Base-by-base conservation (phyloP, 2,329 filamentous ascomycete genomes). In the Rutstroemia sp. region DNA sequence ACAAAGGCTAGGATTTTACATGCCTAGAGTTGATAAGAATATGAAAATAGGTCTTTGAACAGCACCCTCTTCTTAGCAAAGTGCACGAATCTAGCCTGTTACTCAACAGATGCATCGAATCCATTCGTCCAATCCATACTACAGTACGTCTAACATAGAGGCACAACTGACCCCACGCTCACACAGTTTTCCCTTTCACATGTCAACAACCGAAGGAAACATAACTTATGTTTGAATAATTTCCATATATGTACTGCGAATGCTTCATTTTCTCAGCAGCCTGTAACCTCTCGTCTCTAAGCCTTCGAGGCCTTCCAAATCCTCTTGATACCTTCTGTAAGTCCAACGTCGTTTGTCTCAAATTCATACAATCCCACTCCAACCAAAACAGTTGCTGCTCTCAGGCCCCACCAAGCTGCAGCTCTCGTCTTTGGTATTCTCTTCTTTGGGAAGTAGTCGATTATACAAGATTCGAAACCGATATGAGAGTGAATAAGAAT, bases 331-430 rank as follows among this genome's bases (percentile, higher is more conserved):
- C 86, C 87, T 79, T 95, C 92, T 8, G 91, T 96, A 58, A 99
- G 73, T 63, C 94, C 94, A 52, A 99, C 90, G 65, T 99, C 94
- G 70, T 96, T 97, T 34, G 94, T 99, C 84, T 99, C 94, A 68
- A 97, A 97, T 74, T 97, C 92, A 76, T 99, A 99, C 68, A 97
- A 80, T 57, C 92, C 92, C 63, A 96, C 80, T 51, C 88, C 91
- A 61, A 92, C 89, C 52, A 89, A 76, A 57, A 92, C 78, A 10
- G 95, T 96, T 58, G 82, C 85, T 47, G 79, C 75, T 68, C 92
- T 91, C 61, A 97, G 82, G 39, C 79, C 76, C 91, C 91, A 97
- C 72, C 81, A 82, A 70, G 85, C 78, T n/a, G 77, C 54, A 69
- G 82, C 84, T 71, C 83, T 82, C 59, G 82, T 73, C 63, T 79